Conservation (phyloP, 2,329 filamentous ascomycete genomes). For the Colletotrichum lentis region DNA sequence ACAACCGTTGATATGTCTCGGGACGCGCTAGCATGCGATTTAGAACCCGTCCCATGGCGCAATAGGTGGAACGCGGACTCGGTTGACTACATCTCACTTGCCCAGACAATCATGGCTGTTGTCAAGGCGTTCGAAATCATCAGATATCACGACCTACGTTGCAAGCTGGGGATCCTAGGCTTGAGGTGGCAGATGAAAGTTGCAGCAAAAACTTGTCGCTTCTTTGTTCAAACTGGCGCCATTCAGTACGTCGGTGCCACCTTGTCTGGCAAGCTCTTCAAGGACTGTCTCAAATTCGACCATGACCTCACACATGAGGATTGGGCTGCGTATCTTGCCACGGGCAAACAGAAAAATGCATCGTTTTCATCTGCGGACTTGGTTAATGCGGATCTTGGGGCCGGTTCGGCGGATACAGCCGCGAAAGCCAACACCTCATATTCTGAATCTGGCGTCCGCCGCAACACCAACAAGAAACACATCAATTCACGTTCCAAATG, state of each 20-base stretch:
- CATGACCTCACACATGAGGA: constrained; percentile 65
- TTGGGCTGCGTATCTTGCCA: constrained; percentile 64
- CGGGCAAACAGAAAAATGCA: constrained; percentile 49
- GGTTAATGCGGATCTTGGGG: constrained; percentile 1
- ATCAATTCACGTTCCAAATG: constrained; percentile 37
- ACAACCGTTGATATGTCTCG: constrained; percentile 41
- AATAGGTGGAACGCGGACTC: constrained; percentile 64
- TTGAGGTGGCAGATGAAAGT: constrained; percentile 68
- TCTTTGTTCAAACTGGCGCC: constrained; percentile 63
- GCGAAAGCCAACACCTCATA: neutral
- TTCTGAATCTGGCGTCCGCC: neutral
- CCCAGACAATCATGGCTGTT: constrained; percentile 65
- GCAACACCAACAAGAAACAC: constrained; percentile 7
- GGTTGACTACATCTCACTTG: constrained; percentile 66
- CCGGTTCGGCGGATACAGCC: neutral
- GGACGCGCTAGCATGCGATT: constrained; percentile 47
- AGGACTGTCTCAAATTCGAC: constrained; percentile 68
- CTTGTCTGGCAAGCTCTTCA: constrained; percentile 63
- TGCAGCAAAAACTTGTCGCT: constrained; percentile 65
- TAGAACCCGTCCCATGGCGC: constrained; percentile 65
- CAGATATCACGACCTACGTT: constrained; percentile 64
- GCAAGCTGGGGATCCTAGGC: constrained; percentile 64
- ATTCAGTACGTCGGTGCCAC: constrained; percentile 66
- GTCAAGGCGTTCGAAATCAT: constrained; percentile 67
- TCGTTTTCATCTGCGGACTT: neutral